Conservation (phyloP, 352 stramenopile species). For the Phytophthora foliorum region DNA sequence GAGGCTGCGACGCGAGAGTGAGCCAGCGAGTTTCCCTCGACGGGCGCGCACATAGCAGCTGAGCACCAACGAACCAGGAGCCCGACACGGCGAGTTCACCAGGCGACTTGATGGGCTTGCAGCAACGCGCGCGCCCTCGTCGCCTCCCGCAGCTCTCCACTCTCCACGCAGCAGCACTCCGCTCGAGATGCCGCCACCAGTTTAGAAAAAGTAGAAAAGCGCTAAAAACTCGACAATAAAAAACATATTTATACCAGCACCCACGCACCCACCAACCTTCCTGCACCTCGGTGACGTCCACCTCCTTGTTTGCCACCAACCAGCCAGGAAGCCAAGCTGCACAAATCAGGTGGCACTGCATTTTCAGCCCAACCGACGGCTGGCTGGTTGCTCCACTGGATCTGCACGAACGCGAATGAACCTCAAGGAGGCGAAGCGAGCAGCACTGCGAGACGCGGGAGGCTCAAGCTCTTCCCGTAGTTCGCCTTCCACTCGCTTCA, state of each 20-base stretch:
- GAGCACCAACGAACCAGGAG: slow-evolving; percentile 24
- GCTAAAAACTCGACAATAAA: slow-evolving; percentile 62
- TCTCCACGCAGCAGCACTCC: slow-evolving; percentile 13
- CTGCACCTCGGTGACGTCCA: neutral
- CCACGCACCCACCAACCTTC: slow-evolving; percentile 24
- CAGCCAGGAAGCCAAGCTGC: neutral
- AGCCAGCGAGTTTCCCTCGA: slow-evolving; percentile 23
- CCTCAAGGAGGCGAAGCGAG: neutral
- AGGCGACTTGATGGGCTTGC: slow-evolving; percentile 23
- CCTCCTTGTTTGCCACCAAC: neutral
- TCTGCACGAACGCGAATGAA: slow-evolving; percentile 18
- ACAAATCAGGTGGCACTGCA: neutral
- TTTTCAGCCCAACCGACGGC: neutral
- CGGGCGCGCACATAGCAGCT: slow-evolving; percentile 18
- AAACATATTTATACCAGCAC: slow-evolving; percentile 62
- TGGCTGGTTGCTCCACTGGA: neutral
- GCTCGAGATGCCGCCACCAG: slow-evolving; percentile 37
- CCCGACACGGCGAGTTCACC: slow-evolving; percentile 15
- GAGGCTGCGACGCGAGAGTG: slow-evolving; percentile 34
- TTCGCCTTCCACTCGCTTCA: slow-evolving; percentile 3
- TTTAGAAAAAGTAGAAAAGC: slow-evolving; percentile 80
- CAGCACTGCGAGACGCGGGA: slow-evolving; percentile 11
- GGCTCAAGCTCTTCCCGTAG: slow-evolving; percentile 23
- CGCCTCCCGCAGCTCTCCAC: slow-evolving; percentile 20
- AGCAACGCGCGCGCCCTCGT: slow-evolving; percentile 21